phyloP scores from a whole-genome alignment of 2,329 filamentous ascomycete species.

The Paraconiothyrium sp. region DNA sequence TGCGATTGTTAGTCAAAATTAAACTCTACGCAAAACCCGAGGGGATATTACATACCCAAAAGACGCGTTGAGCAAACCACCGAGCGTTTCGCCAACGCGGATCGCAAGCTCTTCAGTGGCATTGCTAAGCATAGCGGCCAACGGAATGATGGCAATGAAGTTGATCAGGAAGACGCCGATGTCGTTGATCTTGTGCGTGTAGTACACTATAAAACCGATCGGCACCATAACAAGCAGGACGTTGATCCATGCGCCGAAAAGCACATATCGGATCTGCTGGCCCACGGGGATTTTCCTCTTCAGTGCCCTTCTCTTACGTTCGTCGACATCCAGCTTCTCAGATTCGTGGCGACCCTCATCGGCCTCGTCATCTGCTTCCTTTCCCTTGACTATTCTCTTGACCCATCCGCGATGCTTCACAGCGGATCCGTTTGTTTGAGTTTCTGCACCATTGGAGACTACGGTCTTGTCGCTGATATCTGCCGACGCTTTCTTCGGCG shows the following conservation, averaged over 20 bases:
- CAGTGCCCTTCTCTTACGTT: slow-evolving; percentile 41
- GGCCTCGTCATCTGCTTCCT: slow-evolving; percentile 29
- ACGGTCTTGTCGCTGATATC: slow-evolving; percentile 37
- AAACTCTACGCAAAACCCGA: slow-evolving; percentile 17
- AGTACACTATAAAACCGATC: slow-evolving; percentile 77
- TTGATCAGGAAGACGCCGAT: slow-evolving; percentile 80
- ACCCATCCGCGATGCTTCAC: slow-evolving; percentile 40
- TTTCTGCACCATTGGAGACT: slow-evolving; percentile 16
- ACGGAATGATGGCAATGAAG: slow-evolving; percentile 90
- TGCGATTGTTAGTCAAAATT: slow-evolving; percentile 41
- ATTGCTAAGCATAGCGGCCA: slow-evolving; percentile 86
- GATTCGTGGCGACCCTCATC: slow-evolving; percentile 28
- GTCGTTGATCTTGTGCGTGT: slow-evolving; percentile 57
- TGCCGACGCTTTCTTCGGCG: slow-evolving; percentile 25
- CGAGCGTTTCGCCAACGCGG: slow-evolving; percentile 80
- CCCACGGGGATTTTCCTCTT: slow-evolving; percentile 48
- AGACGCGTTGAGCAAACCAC: slow-evolving; percentile 87
- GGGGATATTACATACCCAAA: slow-evolving; percentile 72
- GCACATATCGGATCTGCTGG: slow-evolving; percentile 73
- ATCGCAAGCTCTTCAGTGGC: slow-evolving; percentile 91
- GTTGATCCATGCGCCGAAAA: slow-evolving; percentile 89
- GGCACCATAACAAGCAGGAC: slow-evolving; percentile 81
- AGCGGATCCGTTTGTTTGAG: slow-evolving; percentile 20
- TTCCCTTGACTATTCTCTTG: slow-evolving; percentile 44
- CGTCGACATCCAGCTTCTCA: slow-evolving; percentile 40